These are phyloP conservation scores for Komagataella ulmi DNA, from an alignment of 805 yeast genomes.

Conservation along the genomic window DNA sequence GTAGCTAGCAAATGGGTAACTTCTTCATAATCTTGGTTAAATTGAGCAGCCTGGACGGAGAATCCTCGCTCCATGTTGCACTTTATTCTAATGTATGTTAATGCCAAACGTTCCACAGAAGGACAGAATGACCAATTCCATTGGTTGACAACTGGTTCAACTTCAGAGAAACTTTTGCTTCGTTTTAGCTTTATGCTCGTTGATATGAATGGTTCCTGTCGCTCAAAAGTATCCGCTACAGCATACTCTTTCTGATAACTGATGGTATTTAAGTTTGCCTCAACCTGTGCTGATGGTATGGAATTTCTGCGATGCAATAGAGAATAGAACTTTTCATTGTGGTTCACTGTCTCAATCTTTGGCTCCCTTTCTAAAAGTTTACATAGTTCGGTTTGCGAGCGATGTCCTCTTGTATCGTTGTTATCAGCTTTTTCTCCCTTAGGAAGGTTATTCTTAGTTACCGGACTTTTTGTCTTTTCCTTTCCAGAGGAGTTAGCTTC, in stretches of 20 bases:
- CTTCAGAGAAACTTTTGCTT: slow-evolving; percentile 21
- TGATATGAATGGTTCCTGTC: background rate
- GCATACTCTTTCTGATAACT: background rate
- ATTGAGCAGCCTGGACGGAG: slow-evolving; percentile 9
- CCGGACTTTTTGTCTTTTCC: background rate
- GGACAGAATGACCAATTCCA: slow-evolving; percentile 9
- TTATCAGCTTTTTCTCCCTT: background rate
- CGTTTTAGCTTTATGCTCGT: slow-evolving; percentile 11
- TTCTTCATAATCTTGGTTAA: slow-evolving; percentile 12
- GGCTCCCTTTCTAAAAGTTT: background rate
- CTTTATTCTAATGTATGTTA: slow-evolving; percentile 10
- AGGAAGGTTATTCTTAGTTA: background rate
- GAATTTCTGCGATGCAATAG: slow-evolving; percentile 23
- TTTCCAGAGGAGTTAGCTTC: background rate
- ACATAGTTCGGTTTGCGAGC: background rate
- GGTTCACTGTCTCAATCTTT: background rate
- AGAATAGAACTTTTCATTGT: slow-evolving; percentile 4
- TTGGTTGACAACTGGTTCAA: slow-evolving; percentile 11
- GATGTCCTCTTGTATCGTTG: background rate
- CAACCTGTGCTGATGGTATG: slow-evolving; percentile 21
- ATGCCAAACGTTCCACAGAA: slow-evolving; percentile 14
- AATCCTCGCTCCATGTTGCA: slow-evolving; percentile 8
- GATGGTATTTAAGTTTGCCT: slow-evolving; percentile 16
- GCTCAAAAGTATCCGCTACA: background rate
- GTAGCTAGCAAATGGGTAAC: background rate